Evolutionary conservation across 2,329 filamentous ascomycete genomes (phyloP), one percentile per base, ranked within the genome.

Genomic region (Neonectria faginata): DNA sequence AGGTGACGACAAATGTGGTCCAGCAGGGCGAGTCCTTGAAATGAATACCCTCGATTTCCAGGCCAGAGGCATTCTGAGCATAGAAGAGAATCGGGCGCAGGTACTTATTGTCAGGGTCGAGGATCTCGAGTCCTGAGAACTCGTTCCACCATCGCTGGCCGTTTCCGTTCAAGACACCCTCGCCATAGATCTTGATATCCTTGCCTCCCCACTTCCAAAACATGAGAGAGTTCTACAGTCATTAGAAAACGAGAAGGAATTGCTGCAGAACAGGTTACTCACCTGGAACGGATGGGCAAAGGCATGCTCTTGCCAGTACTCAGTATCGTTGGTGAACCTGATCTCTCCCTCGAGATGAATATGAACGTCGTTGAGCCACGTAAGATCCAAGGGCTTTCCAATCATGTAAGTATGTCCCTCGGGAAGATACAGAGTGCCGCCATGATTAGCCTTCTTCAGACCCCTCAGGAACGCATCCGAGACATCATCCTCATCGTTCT

Each of bases 121-220:
- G 57, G 4, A 73, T 71, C 61, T 72, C 70, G 25, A 64, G 62
- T 3, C 67, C 71, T 2, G 69, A 67, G 9, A 73, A 73, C 48
- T 73, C 70, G 25, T 73, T 73, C 71, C 71, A 73, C 71, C 70
- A 73, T 12, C 70, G 55, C 50, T 73, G 70, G 7, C 67, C 70
- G 25, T 71, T 70, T 41, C 69, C 67, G 44, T 71, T 72, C 63
- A 73, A 18, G 16, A 69, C 65, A 5, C 71, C 71, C 5, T 71
- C 66, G 16, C 71, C 71, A 1, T 73, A 73, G 0, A 73, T 67
- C 48, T 71, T 71, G 53, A 71, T 71, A 41, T 61, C 56, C 41
- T 69, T 67, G 10, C 69, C 69, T 29, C 69, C 69, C 69, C 64
- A 71, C 48, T 69, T 71, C 69, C 69, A 71, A 22, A 71, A 71